These are phyloP conservation scores for Saposhnikovia divaricata DNA, from an alignment of 129 eudicot genomes.

Conservation along the genomic window DNA sequence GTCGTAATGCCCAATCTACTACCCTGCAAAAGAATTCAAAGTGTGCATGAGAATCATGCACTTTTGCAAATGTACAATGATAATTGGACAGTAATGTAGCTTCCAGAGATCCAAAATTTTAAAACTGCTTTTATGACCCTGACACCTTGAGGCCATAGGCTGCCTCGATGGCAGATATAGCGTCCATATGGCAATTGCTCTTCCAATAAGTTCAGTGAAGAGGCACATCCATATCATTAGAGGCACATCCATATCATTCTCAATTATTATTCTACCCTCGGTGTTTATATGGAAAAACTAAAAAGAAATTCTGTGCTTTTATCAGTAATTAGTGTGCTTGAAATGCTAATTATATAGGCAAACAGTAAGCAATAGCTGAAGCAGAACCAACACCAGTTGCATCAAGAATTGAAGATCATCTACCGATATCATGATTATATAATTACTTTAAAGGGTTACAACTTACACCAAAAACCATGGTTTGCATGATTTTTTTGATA, in stretches of 20 bases:
- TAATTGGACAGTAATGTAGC: background rate
- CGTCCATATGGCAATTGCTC: background rate
- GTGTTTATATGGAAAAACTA: background rate
- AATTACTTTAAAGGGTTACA: background rate
- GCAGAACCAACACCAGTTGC: background rate
- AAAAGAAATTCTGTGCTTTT: background rate
- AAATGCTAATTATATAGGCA: background rate
- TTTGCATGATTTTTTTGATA: background rate
- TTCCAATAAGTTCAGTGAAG: background rate
- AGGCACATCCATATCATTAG: background rate
- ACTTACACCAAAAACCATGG: background rate
- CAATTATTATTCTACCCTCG: background rate
- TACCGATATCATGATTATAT: background rate
- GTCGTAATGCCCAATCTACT: constrained; percentile 95
- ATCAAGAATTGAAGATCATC: background rate
- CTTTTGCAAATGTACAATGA: background rate
- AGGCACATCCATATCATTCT: background rate
- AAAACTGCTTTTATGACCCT: background rate
- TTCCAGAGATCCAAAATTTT: background rate
- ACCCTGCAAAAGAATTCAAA: constrained; percentile 35
- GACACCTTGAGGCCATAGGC: background rate
- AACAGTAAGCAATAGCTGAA: background rate
- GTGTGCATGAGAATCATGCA: background rate
- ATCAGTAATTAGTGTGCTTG: background rate
- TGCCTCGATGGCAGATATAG: background rate